Conservation (phyloP, 2,329 filamentous ascomycete genomes). For the Teratosphaeria zuluensis region DNA sequence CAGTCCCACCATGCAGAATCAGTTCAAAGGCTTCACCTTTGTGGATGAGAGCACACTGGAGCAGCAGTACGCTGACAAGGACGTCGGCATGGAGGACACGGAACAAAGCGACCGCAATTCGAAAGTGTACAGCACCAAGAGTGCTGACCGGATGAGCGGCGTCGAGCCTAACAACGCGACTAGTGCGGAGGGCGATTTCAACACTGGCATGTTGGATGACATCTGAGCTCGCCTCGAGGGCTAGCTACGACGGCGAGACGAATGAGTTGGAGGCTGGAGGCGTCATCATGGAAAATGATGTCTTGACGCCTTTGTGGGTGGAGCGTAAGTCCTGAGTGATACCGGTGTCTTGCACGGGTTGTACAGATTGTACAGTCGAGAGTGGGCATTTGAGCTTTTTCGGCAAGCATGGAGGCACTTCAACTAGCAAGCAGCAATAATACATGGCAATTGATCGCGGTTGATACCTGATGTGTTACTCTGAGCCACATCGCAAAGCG, state of each 20-base stretch:
- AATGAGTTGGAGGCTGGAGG: neutral
- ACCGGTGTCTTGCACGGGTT: neutral
- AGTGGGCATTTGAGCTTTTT: neutral
- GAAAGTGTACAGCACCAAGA: neutral
- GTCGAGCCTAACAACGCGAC: conserved; percentile 30
- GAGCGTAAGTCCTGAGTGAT: neutral
- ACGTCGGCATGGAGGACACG: conserved; percentile 35
- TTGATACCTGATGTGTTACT: neutral
- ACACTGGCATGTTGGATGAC: conserved; percentile 32
- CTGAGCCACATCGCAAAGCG: neutral
- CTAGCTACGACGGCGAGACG: neutral
- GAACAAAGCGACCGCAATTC: conserved; percentile 23
- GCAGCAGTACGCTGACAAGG: conserved; percentile 55
- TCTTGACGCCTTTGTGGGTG: neutral
- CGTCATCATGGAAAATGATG: neutral
- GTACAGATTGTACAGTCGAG: neutral
- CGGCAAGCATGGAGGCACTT: neutral
- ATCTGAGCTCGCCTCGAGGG: conserved; percentile 10
- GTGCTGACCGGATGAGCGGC: conserved; percentile 43
- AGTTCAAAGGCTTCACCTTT: conserved; percentile 97
- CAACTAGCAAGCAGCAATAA: neutral
- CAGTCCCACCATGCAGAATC: conserved; percentile 91
- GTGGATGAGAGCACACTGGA: conserved; percentile 96
- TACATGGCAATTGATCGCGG: neutral
- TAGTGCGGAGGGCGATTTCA: conserved; percentile 38